These are phyloP conservation scores for Sicyos baderoa DNA, from an alignment of 306 rosid species.

Conservation along the genomic window DNA sequence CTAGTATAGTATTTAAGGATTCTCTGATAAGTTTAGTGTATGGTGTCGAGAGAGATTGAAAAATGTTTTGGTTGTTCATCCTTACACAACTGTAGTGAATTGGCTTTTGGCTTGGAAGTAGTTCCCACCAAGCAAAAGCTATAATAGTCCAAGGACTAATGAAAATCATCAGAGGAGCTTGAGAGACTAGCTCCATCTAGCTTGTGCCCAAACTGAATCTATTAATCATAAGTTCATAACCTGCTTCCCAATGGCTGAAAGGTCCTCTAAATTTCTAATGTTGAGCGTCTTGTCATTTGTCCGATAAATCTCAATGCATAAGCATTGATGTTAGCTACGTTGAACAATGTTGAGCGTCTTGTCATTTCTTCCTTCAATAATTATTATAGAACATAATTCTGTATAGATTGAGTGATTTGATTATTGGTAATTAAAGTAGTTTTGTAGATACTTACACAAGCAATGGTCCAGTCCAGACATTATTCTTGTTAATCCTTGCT, in stretches of 20 bases:
- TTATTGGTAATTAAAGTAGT: background rate
- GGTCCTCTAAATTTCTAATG: background rate
- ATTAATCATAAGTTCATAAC: background rate
- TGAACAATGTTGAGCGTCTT: no score
- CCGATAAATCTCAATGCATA: background rate
- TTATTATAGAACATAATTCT: background rate
- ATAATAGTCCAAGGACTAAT: background rate
- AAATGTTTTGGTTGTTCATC: background rate
- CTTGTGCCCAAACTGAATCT: background rate
- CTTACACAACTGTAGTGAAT: background rate
- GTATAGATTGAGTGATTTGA: background rate
- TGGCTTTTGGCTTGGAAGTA: background rate
- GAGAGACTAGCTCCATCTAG: background rate
- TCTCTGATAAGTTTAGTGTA: background rate
- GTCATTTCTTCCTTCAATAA: no score
- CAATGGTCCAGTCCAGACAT: background rate
- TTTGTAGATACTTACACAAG: background rate
- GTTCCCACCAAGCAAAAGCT: background rate
- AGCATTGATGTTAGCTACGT: background rate
- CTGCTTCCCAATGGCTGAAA: background rate
- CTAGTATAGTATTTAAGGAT: background rate
- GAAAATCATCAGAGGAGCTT: background rate
- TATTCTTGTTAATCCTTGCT: background rate
- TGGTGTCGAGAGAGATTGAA: background rate
- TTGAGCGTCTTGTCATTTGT: background rate